A percentile compares a stretch with the other conserved stretches of the same genome.
phyloP scores from a whole-genome alignment of 2,329 filamentous ascomycete species.

The Aspergillus arachidicola region DNA sequence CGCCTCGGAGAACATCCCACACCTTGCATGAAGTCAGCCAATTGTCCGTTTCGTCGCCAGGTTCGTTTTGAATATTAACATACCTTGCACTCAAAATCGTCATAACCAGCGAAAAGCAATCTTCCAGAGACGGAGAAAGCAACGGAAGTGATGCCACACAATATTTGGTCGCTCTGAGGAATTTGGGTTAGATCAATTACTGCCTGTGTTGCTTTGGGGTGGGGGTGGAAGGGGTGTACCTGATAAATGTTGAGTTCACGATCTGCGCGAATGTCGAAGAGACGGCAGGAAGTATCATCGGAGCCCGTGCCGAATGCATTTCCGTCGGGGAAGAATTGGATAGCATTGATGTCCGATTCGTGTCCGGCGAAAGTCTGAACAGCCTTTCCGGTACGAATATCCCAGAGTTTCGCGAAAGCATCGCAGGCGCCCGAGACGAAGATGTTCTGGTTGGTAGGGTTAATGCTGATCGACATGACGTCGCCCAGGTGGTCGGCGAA shows the following conservation, averaged over 20 bases:
- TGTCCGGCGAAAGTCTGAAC: constrained; percentile 98
- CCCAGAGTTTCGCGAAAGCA: constrained; percentile 97
- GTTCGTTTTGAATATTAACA: constrained; percentile 29
- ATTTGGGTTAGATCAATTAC: neutral
- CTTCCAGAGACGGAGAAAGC: constrained; percentile 96
- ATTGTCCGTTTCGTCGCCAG: neutral
- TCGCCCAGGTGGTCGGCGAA: constrained; percentile 98
- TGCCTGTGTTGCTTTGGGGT: neutral
- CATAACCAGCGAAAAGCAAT: constrained; percentile 93
- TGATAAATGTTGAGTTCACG: constrained; percentile 72
- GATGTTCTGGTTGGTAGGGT: constrained; percentile 98
- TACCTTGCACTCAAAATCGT: constrained; percentile 99
- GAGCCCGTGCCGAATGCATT: constrained; percentile 98
- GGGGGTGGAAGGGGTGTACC: constrained; percentile 45
- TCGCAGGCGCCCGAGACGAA: constrained; percentile 99
- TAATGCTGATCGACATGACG: constrained; percentile 99
- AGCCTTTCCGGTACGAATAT: constrained; percentile 96
- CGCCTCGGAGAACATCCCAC: constrained; percentile 94
- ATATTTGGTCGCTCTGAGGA: constrained; percentile 85
- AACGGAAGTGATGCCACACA: constrained; percentile 97
- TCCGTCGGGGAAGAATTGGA: constrained; percentile 98
- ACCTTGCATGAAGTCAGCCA: constrained; percentile 62
- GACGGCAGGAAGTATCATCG: constrained; percentile 93
- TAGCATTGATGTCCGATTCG: constrained; percentile 98
- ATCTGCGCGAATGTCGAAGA: constrained; percentile 97